These are phyloP conservation scores for Crucibulum laeve DNA, from an alignment of 768 basidiomycete genomes.

Conservation along the genomic window DNA sequence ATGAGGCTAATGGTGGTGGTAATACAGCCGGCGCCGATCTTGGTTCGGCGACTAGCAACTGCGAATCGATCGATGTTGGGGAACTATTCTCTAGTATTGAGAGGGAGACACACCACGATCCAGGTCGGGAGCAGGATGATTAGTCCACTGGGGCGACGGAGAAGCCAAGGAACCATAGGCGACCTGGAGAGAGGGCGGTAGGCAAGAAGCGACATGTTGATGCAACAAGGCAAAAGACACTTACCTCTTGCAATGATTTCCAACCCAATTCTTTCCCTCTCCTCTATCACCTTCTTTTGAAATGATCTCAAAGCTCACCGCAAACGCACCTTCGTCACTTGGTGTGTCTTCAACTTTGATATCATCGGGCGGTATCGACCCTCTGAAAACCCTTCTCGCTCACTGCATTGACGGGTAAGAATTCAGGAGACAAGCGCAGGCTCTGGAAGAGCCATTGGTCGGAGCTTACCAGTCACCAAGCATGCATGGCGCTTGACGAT, in stretches of 20 bases:
- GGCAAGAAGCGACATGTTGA: neutral
- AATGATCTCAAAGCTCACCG: constrained; percentile 50
- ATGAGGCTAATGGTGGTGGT: too few relatives aligned
- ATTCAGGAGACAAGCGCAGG: constrained; percentile 46
- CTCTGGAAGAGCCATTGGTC: constrained; percentile 61
- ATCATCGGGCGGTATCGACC: constrained; percentile 41
- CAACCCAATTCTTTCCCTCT: constrained; percentile 41
- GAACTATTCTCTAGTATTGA: constrained; percentile 52
- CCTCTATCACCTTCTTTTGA: constrained; percentile 72
- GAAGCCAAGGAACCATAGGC: constrained; percentile 55
- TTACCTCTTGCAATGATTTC: constrained; percentile 63
- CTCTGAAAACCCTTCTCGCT: constrained; percentile 51
- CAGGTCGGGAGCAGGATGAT: constrained; percentile 17
- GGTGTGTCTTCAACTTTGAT: constrained; percentile 49
- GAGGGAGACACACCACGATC: constrained; percentile 47
- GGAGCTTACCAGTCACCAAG: constrained; percentile 61
- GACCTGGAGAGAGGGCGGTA: constrained; percentile 26
- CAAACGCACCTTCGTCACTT: constrained; percentile 50
- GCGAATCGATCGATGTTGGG: constrained; percentile 47
- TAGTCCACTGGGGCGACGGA: constrained; percentile 19
- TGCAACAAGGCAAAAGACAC: constrained; percentile 5
- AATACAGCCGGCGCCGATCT: too few relatives aligned
- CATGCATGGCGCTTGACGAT: constrained; percentile 31
- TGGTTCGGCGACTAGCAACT: neutral
- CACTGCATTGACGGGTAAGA: constrained; percentile 45